Evolutionary conservation across 129 eudicot genomes (phyloP).

Genomic region (Apium graveolens): DNA sequence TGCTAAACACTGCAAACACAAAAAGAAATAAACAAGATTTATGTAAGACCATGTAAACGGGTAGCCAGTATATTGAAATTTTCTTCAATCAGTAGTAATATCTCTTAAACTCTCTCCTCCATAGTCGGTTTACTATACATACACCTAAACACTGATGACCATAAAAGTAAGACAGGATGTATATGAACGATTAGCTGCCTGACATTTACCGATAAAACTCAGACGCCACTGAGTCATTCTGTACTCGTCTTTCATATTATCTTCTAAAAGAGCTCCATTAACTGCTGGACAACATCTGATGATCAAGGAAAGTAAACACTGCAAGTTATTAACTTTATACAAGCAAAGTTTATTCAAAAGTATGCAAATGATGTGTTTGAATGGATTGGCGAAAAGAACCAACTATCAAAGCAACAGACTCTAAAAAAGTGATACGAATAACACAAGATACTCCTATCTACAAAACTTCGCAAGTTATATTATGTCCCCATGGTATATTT

Average conservation of each 20-base stretch:
- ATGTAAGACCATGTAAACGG: background rate
- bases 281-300: conserved; percentile 90
- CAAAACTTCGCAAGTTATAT: background rate
- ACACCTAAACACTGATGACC: background rate
- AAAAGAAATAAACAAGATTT: no score
- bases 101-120: background rate
- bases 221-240: background rate
- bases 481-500: background rate
- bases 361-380: background rate
- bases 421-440: background rate
- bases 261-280: conserved; percentile 77
- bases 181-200: background rate
- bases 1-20: no score
- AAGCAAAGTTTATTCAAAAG: conserved; percentile 1
- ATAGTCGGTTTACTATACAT: conserved; percentile 12
- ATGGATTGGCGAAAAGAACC: background rate
- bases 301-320: conserved; percentile 16
- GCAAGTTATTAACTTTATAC: background rate
- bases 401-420: background rate
- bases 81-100: background rate
- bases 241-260: conserved; percentile 7
- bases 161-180: background rate
- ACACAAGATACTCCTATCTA: background rate
- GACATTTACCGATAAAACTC: no score
- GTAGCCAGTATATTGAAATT: background rate